These are phyloP conservation scores for Zasmidium cellare DNA, from an alignment of 2,329 filamentous ascomycete species.

Conservation along the genomic window DNA sequence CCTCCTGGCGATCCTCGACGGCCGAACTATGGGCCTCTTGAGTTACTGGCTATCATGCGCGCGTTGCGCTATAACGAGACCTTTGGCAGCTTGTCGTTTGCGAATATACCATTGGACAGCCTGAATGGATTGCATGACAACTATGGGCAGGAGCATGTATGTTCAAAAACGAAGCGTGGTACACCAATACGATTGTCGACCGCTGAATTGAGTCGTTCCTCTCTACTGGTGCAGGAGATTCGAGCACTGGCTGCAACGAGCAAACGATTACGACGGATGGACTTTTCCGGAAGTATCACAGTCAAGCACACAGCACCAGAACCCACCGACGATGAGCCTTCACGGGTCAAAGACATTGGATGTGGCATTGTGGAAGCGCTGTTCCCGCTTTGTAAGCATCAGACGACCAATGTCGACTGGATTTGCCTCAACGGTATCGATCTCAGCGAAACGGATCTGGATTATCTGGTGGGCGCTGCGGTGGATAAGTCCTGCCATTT, in stretches of 20 bases:
- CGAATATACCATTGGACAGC: conserved; percentile 62
- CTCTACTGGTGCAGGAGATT: conserved; percentile 67
- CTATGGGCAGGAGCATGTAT: conserved; percentile 63
- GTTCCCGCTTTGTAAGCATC: conserved; percentile 65
- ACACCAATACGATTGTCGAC: conserved; percentile 57
- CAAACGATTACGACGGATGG: conserved; percentile 61
- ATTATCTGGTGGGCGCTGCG: conserved; percentile 66
- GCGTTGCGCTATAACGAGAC: conserved; percentile 70
- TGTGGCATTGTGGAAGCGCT: conserved; percentile 70
- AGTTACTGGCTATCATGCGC: conserved; percentile 69
- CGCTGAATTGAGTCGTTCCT: conserved; percentile 55
- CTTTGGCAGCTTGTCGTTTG: conserved; percentile 68
- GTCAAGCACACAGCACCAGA: conserved; percentile 49
- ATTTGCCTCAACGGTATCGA: conserved; percentile 67
- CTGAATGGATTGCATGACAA: conserved; percentile 63
- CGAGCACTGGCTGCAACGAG: conserved; percentile 67
- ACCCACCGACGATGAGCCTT: conserved; percentile 42
- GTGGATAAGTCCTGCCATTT: conserved; percentile 65
- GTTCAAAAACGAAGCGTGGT: conserved; percentile 56
- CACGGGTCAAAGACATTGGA: conserved; percentile 56
- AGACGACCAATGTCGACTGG: conserved; percentile 71
- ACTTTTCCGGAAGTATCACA: conserved; percentile 64
- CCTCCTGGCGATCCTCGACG: conserved; percentile 54
- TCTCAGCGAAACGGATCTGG: conserved; percentile 69
- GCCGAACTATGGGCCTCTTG: conserved; percentile 58